Percentiles rank a stretch among this genome's conserved stretches.
Conservation (phyloP, 441 rosid genomes). For the Sinapis alba region DNA sequence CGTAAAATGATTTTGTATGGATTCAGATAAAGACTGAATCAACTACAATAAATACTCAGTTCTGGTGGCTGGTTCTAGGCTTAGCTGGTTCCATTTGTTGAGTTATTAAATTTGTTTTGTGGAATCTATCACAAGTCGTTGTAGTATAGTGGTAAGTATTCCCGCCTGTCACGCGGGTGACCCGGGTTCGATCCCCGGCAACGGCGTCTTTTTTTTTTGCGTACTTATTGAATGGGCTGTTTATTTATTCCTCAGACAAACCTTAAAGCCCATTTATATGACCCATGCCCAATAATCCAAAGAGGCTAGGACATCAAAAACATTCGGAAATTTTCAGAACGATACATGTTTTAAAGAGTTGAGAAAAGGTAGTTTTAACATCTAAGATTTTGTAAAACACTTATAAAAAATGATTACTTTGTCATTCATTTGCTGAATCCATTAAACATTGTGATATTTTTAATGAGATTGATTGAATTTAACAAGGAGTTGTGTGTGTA, state of each 20-base stretch:
- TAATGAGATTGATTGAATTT: background rate
- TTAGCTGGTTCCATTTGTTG: background rate
- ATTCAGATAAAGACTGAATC: background rate
- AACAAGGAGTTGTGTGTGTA: background rate
- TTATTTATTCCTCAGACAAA: background rate
- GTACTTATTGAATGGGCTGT: background rate
- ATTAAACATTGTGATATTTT: background rate
- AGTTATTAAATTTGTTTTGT: background rate
- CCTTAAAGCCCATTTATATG: background rate
- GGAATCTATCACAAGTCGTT: conserved; percentile 17
- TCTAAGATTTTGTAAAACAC: background rate
- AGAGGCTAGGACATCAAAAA: background rate
- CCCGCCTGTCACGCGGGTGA: conserved; percentile 94
- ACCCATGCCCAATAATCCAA: background rate
- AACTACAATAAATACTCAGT: background rate
- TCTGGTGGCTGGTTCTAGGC: background rate
- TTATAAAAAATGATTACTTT: background rate
- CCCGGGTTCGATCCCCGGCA: conserved; percentile 91
- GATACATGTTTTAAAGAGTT: background rate
- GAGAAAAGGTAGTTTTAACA: too few relatives aligned
- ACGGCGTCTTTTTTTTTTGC: conserved; percentile 15
- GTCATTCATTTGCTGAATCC: background rate
- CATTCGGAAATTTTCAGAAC: background rate
- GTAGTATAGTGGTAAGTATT: conserved; percentile 45
- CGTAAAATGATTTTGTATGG: background rate